Percentiles rank a stretch among this genome's conserved stretches.
These are phyloP conservation scores for Sporisorium scitamineum DNA, from an alignment of 1,284 basidiomycete genomes.

Conservation along the genomic window DNA sequence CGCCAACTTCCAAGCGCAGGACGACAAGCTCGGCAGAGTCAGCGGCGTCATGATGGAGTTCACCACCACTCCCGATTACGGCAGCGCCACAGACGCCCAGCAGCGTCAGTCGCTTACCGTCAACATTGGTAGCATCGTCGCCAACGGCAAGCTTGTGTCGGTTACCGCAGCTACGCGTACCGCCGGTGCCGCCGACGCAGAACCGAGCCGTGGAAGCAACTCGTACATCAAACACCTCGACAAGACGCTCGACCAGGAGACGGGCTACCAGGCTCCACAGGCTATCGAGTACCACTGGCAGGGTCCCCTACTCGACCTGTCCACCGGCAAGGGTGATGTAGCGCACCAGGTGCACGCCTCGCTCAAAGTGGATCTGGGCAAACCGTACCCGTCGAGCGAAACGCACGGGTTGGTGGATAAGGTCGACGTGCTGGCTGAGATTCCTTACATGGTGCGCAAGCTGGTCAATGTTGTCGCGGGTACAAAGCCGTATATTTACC, in stretches of 20 bases:
- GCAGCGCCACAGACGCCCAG: constrained; percentile 32
- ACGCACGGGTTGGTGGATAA: constrained; percentile 89
- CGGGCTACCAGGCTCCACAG: constrained; percentile 83
- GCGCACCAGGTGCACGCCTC: constrained; percentile 44
- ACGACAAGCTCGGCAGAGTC: constrained; percentile 75
- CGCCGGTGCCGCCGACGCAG: constrained; percentile 42
- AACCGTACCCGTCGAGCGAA: constrained; percentile 46
- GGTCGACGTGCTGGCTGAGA: constrained; percentile 95
- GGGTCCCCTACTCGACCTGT: constrained; percentile 74
- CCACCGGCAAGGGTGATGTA: constrained; percentile 39
- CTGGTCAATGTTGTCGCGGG: constrained; percentile 90
- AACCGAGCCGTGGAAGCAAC: constrained; percentile 73
- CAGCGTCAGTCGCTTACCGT: constrained; percentile 71
- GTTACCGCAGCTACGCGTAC: constrained; percentile 73
- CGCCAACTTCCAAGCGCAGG: constrained; percentile 78
- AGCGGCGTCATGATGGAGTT: constrained; percentile 92
- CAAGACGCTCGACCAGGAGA: constrained; percentile 76
- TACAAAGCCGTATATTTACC: constrained; percentile 92
- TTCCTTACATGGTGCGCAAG: constrained; percentile 89
- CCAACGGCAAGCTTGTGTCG: constrained; percentile 80
- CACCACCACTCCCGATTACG: constrained; percentile 75
- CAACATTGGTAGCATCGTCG: constrained; percentile 85
- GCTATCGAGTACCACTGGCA: constrained; percentile 83
- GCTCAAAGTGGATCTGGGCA: constrained; percentile 59
- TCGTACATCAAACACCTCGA: constrained; percentile 80